Evolutionary conservation across 2,329 filamentous ascomycete genomes (phyloP).

Genomic region (Colletotrichum godetiae): DNA sequence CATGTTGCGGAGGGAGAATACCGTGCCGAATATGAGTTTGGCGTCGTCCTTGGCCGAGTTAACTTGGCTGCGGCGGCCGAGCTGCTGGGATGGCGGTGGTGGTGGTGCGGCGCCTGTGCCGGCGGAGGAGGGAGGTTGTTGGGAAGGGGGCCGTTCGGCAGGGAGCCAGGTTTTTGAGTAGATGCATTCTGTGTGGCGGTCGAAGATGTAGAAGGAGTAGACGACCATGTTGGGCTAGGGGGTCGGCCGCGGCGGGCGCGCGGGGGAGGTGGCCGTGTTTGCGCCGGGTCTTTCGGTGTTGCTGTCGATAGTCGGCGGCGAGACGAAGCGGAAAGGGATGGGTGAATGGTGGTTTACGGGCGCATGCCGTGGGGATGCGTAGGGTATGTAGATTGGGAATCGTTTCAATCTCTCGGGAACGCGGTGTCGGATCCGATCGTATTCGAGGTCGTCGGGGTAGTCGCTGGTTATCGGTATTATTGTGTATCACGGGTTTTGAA

Average conservation of each 20-base stretch:
- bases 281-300: background rate
- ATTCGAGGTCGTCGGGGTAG: background rate
- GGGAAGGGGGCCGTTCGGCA: slow-evolving; percentile 45
- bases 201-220: slow-evolving; percentile 99
- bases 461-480: background rate
- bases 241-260: background rate
- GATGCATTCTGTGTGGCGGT: slow-evolving; percentile 98
- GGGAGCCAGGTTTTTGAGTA: slow-evolving; percentile 90
- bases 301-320: background rate
- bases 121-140: slow-evolving; percentile 56
- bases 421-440: background rate
- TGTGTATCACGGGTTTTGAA: slow-evolving; percentile 1
- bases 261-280: background rate
- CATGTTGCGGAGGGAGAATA: slow-evolving; percentile 98
- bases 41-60: slow-evolving; percentile 77
- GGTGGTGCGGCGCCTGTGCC: slow-evolving; percentile 31
- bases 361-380: slow-evolving; percentile 10
- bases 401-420: background rate
- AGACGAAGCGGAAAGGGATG: background rate
- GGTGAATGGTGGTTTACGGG: background rate
- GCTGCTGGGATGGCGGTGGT: slow-evolving; percentile 30
- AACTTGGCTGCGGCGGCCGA: slow-evolving; percentile 8
- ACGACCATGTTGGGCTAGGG: slow-evolving; percentile 77
- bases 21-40: slow-evolving; percentile 96
- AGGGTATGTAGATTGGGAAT: background rate